These are phyloP conservation scores for Sarcodon aspratus DNA, from an alignment of 768 basidiomycete genomes.

Conservation along the genomic window DNA sequence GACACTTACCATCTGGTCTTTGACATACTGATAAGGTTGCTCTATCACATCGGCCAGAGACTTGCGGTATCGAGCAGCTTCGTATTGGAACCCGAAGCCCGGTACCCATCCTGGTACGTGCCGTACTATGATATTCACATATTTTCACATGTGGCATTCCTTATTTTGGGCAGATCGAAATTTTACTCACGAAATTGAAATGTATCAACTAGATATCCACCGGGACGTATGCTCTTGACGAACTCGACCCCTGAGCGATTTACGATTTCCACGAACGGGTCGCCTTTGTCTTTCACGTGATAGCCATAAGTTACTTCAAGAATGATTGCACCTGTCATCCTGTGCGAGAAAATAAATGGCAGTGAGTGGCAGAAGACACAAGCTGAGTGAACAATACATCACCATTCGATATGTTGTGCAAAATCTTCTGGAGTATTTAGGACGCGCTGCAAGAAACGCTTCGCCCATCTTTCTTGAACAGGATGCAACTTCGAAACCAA, in stretches of 20 bases:
- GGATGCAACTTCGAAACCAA: slow-evolving; percentile 12
- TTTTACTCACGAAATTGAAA: slow-evolving; percentile 15
- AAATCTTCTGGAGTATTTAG: too few relatives aligned
- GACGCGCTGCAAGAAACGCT: slow-evolving; percentile 14
- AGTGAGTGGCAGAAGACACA: neutral
- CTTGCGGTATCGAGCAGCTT: slow-evolving; percentile 8
- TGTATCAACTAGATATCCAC: slow-evolving; percentile 18
- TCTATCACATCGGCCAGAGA: slow-evolving; percentile 16
- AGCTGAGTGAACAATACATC: slow-evolving; percentile 2
- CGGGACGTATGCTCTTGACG: slow-evolving; percentile 14
- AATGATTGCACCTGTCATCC: slow-evolving; percentile 16
- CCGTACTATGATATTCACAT: slow-evolving; percentile 12
- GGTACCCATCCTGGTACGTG: slow-evolving; percentile 29
- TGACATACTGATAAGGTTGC: slow-evolving; percentile 19
- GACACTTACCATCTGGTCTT: slow-evolving; percentile 20
- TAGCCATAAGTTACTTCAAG: slow-evolving; percentile 18
- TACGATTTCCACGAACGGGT: slow-evolving; percentile 24
- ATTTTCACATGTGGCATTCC: too few relatives aligned
- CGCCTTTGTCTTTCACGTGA: slow-evolving; percentile 16
- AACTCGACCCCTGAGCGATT: slow-evolving; percentile 17
- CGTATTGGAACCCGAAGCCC: slow-evolving; percentile 23
- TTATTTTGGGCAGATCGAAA: too few relatives aligned
- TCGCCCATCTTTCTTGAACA: slow-evolving; percentile 18
- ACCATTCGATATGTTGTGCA: slow-evolving; percentile 18
- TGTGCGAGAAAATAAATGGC: slow-evolving; percentile 1